Conservation (phyloP, 306 rosid species). For the Castanospermum australe region DNA sequence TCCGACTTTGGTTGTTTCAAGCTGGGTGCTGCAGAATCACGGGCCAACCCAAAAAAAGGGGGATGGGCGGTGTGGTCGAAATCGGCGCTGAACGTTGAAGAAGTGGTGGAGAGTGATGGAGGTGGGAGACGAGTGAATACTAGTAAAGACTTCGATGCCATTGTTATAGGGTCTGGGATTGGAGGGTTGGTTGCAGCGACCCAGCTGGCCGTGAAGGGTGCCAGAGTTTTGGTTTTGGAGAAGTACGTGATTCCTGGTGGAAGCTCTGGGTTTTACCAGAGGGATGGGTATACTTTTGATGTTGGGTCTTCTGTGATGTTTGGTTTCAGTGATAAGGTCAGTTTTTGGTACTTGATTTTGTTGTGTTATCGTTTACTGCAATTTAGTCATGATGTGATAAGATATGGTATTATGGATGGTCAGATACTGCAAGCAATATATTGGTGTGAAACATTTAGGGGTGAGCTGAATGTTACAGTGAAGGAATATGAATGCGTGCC, state of each 20-base stretch:
- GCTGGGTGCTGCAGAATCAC: neutral
- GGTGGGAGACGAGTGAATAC: slow-evolving; percentile 10
- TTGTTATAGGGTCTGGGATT: slow-evolving; percentile 93
- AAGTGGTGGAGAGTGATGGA: slow-evolving; percentile 44
- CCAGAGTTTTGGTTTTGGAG: slow-evolving; percentile 85
- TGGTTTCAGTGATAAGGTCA: slow-evolving; percentile 94
- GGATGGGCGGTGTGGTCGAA: slow-evolving; percentile 38
- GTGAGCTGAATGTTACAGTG: neutral
- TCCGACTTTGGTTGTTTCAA: neutral
- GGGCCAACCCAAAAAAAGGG: slow-evolving; percentile 16
- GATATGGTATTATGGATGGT: neutral
- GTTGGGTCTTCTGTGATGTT: slow-evolving; percentile 98
- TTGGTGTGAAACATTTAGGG: neutral
- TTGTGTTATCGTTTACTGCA: neutral
- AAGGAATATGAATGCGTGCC: neutral
- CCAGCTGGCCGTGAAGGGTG: slow-evolving; percentile 92
- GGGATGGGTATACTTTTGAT: slow-evolving; percentile 89
- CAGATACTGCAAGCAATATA: neutral
- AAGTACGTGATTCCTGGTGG: slow-evolving; percentile 98
- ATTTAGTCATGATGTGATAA: neutral
- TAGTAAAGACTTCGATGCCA: slow-evolving; percentile 65
- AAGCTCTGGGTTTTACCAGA: slow-evolving; percentile 89
- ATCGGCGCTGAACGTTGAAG: slow-evolving; percentile 35
- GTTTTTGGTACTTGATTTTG: slow-evolving; percentile 4
- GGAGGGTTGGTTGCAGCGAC: slow-evolving; percentile 95